phyloP scores from a whole-genome alignment of 176 grass and related monocot species.

The Lolium perenne region DNA sequence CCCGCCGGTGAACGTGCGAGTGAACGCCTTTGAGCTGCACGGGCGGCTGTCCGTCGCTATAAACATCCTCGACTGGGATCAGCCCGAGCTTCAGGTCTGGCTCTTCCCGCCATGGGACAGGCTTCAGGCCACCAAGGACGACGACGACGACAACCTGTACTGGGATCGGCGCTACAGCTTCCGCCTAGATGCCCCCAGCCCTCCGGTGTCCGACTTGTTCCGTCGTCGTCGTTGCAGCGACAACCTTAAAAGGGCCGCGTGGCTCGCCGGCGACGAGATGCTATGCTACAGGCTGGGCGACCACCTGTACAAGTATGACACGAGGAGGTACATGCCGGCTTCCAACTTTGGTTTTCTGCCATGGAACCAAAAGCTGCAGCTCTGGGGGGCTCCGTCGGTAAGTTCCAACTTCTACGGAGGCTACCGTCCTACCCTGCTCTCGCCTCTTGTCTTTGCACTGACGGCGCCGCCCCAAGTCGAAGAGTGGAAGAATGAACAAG shows the following conservation, averaged over 20 bases:
- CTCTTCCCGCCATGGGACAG: not conserved
- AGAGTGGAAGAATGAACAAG: not conserved
- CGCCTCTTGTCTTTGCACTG: not conserved
- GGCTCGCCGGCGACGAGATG: not conserved
- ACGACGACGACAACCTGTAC: not conserved
- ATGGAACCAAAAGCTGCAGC: not conserved
- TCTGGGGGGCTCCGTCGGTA: not conserved
- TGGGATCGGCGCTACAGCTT: not conserved
- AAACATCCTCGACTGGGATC: not conserved
- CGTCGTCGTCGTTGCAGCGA: not conserved
- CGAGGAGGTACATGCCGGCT: not conserved
- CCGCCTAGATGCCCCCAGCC: not conserved
- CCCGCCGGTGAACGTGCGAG: not conserved
- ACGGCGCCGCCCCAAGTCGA: not conserved
- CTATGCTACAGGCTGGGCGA: not conserved
- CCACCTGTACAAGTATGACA: not conserved
- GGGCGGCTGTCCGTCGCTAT: not conserved
- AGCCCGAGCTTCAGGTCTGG: not conserved
- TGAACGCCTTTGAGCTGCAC: not conserved
- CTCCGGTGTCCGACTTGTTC: not conserved
- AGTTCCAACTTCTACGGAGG: not conserved
- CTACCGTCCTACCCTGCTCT: slow-evolving; percentile 5
- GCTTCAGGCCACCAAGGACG: not conserved
- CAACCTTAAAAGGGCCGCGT: not conserved
- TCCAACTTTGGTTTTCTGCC: not conserved